Evolutionary conservation across 2,329 filamentous ascomycete genomes (phyloP), one percentile per base, ranked within the genome.

Genomic region (Ophiostoma ulmi): DNA sequence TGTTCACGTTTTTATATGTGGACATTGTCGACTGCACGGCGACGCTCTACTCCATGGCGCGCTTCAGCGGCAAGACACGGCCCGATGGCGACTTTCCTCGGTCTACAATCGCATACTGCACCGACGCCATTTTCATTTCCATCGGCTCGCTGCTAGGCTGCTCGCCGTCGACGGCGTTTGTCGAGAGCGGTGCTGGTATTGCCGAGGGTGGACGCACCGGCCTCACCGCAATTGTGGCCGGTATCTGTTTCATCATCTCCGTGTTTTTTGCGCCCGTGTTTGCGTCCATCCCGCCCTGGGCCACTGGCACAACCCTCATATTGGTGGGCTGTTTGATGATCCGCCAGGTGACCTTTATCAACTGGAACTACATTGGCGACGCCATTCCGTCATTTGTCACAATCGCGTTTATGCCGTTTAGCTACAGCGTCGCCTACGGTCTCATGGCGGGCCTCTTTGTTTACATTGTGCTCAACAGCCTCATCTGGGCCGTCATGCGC

Each of bases 1-100:
- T 93, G 69, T 88, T 93, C 76, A 93, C 91, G 0, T 92, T 93
- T 77, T 84, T 93, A 2, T 93, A 93, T 72, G 91, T 93, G 68
- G 91, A 93, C 75, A 91, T 93, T 74, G 88, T 93, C 72, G 91
- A 93, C 77, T 89, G 88, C 75, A 93, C 91, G 0, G 91, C 90
- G 61, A 93, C 90, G 0, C 81, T 93, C 52, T 93, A 92, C 80
- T 91, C 90, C n/a, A 93, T 93, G 90, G 91, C 90, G 1, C 88
- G 89, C 31, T 92, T 92, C 80, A 89, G 87, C 73, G 75, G 75
- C 74, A 91, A 74, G 84, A 89, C 76, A 79, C 85, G 74, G 3
- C 72, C 74, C 22, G 87, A 90, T 1, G 88, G 89, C n/a, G 92
- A 96, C 77, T 97, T 97, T 73, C 92, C 94, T 69, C 89, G 92